Evolutionary conservation across 441 rosid species (phyloP).

Genomic region (Gossypium schwendimanii): DNA sequence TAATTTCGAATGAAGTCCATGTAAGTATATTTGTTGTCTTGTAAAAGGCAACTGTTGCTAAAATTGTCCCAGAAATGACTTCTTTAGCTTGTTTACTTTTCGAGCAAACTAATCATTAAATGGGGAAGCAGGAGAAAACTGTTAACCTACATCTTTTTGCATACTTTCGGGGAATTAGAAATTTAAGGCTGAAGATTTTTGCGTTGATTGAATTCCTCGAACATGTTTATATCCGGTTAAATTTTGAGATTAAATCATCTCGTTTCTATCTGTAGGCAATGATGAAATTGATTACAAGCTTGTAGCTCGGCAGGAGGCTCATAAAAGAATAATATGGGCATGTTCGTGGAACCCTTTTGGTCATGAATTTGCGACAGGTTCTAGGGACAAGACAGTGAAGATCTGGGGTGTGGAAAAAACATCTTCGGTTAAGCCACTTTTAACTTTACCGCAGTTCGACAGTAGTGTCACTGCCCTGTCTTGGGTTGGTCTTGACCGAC

Average conservation of each 20-base stretch:
- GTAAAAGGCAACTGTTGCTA: not conserved
- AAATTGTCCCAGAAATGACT: not conserved
- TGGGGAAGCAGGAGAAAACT: not conserved
- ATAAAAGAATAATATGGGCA: conserved; percentile 96
- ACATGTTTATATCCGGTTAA: not conserved
- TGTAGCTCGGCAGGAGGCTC: conserved; percentile 70
- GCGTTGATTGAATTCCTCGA: not conserved
- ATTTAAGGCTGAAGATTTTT: not conserved
- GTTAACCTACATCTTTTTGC: not conserved
- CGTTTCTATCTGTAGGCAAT: conserved; percentile 24
- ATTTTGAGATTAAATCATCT: not conserved
- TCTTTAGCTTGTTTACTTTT: not conserved
- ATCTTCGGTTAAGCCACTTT: conserved; percentile 39
- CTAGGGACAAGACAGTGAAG: conserved; percentile 91
- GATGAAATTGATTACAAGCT: conserved; percentile 46
- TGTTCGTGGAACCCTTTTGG: conserved; percentile 94
- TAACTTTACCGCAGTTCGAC: conserved; percentile 53
- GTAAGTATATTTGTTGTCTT: not conserved
- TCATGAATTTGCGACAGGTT: conserved; percentile 84
- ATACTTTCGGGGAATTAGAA: not conserved
- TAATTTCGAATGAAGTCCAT: not conserved
- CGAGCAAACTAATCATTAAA: not conserved
- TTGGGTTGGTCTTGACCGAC: conserved; percentile 63
- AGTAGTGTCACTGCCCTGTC: conserved; percentile 86
- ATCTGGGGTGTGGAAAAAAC: conserved; percentile 62